phyloP scores from a whole-genome alignment of 257 asterid genomes.

The Gynochthodes officinalis region DNA sequence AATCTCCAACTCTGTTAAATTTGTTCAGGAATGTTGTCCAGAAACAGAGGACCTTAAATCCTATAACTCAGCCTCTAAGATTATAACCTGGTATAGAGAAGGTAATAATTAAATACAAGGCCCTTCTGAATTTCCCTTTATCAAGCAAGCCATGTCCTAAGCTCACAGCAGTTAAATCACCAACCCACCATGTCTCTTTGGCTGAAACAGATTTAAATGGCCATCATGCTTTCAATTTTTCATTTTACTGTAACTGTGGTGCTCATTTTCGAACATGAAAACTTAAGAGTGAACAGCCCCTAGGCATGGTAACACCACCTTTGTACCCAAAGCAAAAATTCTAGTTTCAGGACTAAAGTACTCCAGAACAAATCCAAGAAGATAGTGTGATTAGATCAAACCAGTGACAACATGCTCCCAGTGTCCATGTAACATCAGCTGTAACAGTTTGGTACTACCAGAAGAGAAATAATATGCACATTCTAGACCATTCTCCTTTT shows the following conservation, averaged over 20 bases:
- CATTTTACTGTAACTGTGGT: neutral
- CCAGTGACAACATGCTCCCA: constrained; percentile 6
- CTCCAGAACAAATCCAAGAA: neutral
- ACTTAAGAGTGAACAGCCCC: neutral
- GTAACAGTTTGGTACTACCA: constrained; percentile 3
- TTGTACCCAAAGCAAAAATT: neutral
- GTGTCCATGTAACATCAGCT: constrained; percentile 19
- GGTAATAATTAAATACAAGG: neutral
- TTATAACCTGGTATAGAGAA: neutral
- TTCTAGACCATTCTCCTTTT: neutral
- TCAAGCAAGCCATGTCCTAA: neutral
- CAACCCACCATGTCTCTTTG: neutral
- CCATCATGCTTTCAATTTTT: neutral
- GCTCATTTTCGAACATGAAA: neutral
- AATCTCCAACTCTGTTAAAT: neutral
- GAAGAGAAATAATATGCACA: neutral
- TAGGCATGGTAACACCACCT: neutral
- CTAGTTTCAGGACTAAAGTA: neutral
- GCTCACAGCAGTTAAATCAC: neutral
- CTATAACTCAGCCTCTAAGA: neutral
- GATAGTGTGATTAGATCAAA: neutral
- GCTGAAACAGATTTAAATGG: neutral
- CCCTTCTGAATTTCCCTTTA: neutral
- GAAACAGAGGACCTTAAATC: neutral
- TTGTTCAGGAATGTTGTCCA: neutral